Evolutionary conservation across 495 filamentous ascomycete genomes (phyloP), one percentile per base, ranked within the genome.

Genomic region (Daldinia concentrica): DNA sequence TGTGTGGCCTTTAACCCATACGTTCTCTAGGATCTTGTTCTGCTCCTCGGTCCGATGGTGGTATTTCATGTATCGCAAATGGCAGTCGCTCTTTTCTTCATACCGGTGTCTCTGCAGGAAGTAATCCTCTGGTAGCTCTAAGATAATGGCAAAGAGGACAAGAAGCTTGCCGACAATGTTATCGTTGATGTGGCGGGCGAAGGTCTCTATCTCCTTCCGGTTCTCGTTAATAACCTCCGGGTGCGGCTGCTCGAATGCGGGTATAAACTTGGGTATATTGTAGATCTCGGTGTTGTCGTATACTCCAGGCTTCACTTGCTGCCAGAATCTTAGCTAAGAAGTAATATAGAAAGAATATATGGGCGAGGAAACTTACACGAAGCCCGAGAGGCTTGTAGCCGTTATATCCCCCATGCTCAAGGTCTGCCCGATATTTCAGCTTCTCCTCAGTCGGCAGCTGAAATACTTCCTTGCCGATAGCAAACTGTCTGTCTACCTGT

Each of bases 401-500:
- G 29, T 76, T 76, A 60, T 77, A 79, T 12, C 71, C 73, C 1
- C 77, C 77, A n/a, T 74, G 64, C 32, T 77, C 77, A 19, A 77
- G 64, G 48, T 79, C 77, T 19, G 73, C 73, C 2, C 73, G 39
- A 62, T 66, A 80, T 52, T 77, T 78, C 58, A 72, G 57, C 56
- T 75, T 79, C 41, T 88, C 87, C 52, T 88, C 84, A 12, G 79
- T 78, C 0, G 86, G 81, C 1, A 91, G 79, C 5, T 83, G 76
- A 73, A 88, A 88, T 57, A 89, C 83, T 43, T 84, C 79, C 48
- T 85, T 85, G 9, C 83, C 87, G 0, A 90, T 79, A 43, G 86
- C 84, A 65, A 89, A 90, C 67, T 90, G 88, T 34, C 79, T 79
- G 62, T 90, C 85, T 3, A 90, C 81, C 74, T 88, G 79, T 36